These are phyloP conservation scores for Nematodospora anomalae DNA, from an alignment of 1,139 yeast species.

Conservation along the genomic window DNA sequence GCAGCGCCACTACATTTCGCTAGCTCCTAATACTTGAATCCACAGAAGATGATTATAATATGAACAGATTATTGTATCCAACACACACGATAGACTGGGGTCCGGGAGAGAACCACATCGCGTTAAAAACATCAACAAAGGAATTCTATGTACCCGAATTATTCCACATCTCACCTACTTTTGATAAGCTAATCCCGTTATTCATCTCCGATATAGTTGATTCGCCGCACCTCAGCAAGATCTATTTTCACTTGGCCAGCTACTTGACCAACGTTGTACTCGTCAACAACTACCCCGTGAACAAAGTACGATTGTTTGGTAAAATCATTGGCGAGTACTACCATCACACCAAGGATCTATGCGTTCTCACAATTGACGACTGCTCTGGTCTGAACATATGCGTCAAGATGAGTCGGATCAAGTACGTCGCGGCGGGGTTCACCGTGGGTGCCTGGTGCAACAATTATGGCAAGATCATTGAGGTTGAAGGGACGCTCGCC, in stretches of 20 bases:
- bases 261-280: slow-evolving; percentile 15
- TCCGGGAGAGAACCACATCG: slow-evolving; percentile 21
- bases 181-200: slow-evolving; percentile 14
- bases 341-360: slow-evolving; percentile 11
- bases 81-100: slow-evolving; percentile 13
- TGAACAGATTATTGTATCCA: background rate
- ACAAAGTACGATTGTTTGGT: slow-evolving; percentile 16
- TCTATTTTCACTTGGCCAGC: slow-evolving; percentile 14
- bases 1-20: no score
- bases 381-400: slow-evolving; percentile 17
- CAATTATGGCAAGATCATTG: slow-evolving; percentile 20
- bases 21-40: no score
- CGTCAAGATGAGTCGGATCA: slow-evolving; percentile 12
- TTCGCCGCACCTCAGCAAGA: slow-evolving; percentile 10
- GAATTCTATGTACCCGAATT: slow-evolving; percentile 20
- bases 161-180: slow-evolving; percentile 19
- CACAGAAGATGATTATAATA: background rate
- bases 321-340: slow-evolving; percentile 18
- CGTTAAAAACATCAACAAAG: slow-evolving; percentile 11
- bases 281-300: slow-evolving; percentile 21
- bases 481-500: slow-evolving; percentile 13
- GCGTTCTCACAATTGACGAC: slow-evolving; percentile 18
- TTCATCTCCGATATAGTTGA: slow-evolving; percentile 18
- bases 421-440: slow-evolving; percentile 14
- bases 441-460: slow-evolving; percentile 10